Conservation (phyloP, 169 alveolate species). For the Cryptosporidium tyzzeri region DNA sequence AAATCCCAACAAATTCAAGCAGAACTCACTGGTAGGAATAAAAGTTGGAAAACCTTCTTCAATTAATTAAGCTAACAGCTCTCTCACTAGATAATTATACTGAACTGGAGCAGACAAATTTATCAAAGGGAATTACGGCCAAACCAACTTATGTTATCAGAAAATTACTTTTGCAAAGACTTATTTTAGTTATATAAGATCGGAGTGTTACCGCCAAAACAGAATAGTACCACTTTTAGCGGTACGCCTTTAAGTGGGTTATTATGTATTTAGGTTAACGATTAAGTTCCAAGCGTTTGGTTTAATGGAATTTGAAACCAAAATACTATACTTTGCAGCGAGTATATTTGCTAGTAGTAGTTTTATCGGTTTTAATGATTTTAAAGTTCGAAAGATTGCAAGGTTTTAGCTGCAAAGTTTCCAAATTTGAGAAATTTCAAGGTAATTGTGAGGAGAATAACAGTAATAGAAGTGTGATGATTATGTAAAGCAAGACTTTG, state of each 20-base stretch:
- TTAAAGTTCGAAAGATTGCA: not conserved
- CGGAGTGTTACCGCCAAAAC: not conserved
- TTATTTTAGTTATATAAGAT: not conserved
- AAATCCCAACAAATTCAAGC: not conserved
- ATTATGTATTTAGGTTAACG: not conserved
- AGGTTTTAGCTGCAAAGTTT: not conserved
- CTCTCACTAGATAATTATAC: not conserved
- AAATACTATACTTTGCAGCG: not conserved
- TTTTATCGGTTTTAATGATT: not conserved
- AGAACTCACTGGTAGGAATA: not conserved
- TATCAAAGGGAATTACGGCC: not conserved
- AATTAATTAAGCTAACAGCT: not conserved
- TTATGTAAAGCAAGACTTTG: not conserved
- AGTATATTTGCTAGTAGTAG: not conserved
- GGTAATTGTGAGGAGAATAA: not conserved
- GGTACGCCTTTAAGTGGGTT: not conserved
- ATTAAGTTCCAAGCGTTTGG: not conserved
- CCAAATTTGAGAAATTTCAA: not conserved
- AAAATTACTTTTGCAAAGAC: not conserved
- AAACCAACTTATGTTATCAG: not conserved
- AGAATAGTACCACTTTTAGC: conserved; percentile 4
- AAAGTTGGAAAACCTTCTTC: not conserved
- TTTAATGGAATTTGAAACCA: not conserved
- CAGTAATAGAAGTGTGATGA: not conserved
- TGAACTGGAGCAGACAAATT: not conserved